These are phyloP conservation scores for Metschnikowia amazonensis DNA, from an alignment of 805 yeast genomes.

Conservation along the genomic window DNA sequence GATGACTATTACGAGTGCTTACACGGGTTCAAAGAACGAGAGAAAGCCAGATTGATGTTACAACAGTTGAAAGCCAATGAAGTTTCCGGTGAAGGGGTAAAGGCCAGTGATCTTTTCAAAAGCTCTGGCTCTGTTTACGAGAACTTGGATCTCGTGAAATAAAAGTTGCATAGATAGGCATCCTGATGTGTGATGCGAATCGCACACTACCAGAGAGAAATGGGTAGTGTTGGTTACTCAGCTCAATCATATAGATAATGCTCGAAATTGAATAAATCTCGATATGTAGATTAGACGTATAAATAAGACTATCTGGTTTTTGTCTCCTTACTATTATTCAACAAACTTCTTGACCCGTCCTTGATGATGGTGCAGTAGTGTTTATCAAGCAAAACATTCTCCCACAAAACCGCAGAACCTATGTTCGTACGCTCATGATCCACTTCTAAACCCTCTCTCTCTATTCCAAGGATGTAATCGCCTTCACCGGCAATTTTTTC, in stretches of 20 bases:
- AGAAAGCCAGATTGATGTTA: conserved; percentile 41
- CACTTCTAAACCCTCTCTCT: conserved; percentile 39
- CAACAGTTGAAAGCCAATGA: conserved; percentile 46
- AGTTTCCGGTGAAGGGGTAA: conserved; percentile 36
- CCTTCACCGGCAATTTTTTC: conserved; percentile 84
- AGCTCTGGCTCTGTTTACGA: conserved; percentile 39
- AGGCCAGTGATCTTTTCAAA: conserved; percentile 43
- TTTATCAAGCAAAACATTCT: conserved; percentile 66
- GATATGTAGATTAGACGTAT: background rate
- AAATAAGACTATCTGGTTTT: conserved; percentile 1
- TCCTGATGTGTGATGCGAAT: background rate
- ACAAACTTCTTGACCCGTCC: conserved; percentile 50
- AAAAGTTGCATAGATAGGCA: background rate
- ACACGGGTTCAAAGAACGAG: conserved; percentile 46
- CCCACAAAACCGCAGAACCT: conserved; percentile 91
- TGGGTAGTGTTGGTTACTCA: background rate
- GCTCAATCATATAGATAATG: background rate
- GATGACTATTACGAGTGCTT: conserved; percentile 47
- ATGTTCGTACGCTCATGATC: conserved; percentile 76
- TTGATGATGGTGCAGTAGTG: conserved; percentile 84
- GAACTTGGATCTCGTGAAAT: conserved; percentile 39
- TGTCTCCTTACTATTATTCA: conserved; percentile 34
- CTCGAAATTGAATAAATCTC: background rate
- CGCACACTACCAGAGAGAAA: background rate
- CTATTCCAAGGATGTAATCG: conserved; percentile 52